Evolutionary conservation across 2,329 filamentous ascomycete species (phyloP).

Genomic region (Sporothrix globosa): DNA sequence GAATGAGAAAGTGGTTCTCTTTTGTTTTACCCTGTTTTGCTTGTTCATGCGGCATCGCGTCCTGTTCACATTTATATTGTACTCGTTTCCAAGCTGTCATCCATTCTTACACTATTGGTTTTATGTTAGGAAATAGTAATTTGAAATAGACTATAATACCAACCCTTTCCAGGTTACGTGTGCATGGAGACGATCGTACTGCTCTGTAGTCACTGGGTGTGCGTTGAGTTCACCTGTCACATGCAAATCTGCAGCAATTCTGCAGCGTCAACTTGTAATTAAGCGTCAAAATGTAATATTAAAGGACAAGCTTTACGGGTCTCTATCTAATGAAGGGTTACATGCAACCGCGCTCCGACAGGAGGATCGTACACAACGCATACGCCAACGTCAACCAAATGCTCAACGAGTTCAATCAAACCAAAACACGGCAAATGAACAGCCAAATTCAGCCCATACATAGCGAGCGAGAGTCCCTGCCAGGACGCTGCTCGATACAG

Average conservation of each 20-base stretch:
- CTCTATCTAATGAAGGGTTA: conserved; percentile 18
- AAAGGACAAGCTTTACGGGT: conserved; percentile 6
- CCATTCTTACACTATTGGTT: conserved; percentile 20
- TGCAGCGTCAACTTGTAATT: background rate
- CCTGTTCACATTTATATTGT: background rate
- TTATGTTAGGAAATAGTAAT: conserved; percentile 19
- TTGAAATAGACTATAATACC: conserved; percentile 20
- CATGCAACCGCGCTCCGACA: background rate
- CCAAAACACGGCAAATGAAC: background rate
- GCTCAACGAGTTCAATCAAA: conserved; percentile 17
- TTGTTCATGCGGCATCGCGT: background rate
- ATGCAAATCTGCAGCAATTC: conserved; percentile 1
- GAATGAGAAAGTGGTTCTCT: background rate
- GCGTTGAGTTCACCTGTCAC: background rate
- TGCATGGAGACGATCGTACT: too few species aligned
- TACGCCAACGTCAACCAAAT: conserved; percentile 15
- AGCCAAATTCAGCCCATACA: background rate
- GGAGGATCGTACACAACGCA: conserved; percentile 21
- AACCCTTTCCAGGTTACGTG: background rate
- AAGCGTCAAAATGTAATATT: conserved; percentile 2
- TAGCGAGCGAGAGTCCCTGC: conserved; percentile 2
- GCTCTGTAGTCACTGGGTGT: too few species aligned
- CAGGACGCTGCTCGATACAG: background rate
- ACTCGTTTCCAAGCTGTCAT: conserved; percentile 2
- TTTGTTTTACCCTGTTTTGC: background rate